Evolutionary conservation across 495 filamentous ascomycete species (phyloP).

Genomic region (Aspergillus biplanus): DNA sequence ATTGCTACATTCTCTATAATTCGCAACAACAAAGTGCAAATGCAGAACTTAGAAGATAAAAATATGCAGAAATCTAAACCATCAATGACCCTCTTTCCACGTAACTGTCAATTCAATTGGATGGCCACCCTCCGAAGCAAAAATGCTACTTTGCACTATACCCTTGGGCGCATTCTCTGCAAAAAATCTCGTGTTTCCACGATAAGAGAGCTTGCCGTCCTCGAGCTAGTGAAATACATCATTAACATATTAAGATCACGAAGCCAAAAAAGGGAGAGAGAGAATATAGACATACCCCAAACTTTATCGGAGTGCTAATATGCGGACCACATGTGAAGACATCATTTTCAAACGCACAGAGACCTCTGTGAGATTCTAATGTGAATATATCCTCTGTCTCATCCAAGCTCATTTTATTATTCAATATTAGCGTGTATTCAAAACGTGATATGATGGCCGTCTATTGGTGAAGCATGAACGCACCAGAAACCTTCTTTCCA

Average conservation of each 20-base stretch:
- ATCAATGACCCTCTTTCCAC: slow-evolving; percentile 31
- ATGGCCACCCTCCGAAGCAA: slow-evolving; percentile 38
- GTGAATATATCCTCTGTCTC: slow-evolving; percentile 57
- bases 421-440: too few species aligned
- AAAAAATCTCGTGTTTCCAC: slow-evolving; percentile 57
- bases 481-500: slow-evolving; percentile 51
- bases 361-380: slow-evolving; percentile 61
- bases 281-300: slow-evolving; percentile 43
- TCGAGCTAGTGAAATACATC: slow-evolving; percentile 27
- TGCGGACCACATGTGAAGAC: slow-evolving; percentile 54
- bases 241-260: background rate
- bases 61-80: slow-evolving; percentile 2
- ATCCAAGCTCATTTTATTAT: too few species aligned
- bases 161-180: slow-evolving; percentile 61
- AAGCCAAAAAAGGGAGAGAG: background rate
- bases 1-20: background rate
- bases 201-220: slow-evolving; percentile 51
- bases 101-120: slow-evolving; percentile 43
- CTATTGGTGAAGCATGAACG: slow-evolving; percentile 11
- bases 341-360: slow-evolving; percentile 53
- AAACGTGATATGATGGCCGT: too few species aligned
- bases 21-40: background rate
- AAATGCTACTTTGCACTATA: slow-evolving; percentile 42
- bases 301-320: slow-evolving; percentile 46
- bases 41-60: background rate